phyloP scores from a whole-genome alignment of 2,329 filamentous ascomycete species.

The Aurifilum marmelostoma region DNA sequence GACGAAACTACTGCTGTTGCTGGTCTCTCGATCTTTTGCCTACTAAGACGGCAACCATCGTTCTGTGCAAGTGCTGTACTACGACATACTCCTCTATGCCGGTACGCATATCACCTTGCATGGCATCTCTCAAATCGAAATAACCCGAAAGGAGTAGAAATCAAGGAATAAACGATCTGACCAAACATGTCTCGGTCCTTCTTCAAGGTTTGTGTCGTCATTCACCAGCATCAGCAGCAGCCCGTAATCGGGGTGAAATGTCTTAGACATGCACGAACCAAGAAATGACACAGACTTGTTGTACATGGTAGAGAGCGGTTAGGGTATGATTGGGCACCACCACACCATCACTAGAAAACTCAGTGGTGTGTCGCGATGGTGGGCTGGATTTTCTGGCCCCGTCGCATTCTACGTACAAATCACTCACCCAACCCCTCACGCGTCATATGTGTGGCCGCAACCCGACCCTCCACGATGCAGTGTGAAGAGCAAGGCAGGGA shows the following conservation, averaged over 20 bases:
- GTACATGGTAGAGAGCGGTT: not conserved
- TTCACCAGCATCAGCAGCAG: not conserved
- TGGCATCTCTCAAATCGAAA: not conserved
- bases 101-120: not conserved
- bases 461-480: slow-evolving; percentile 11
- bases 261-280: slow-evolving; percentile 10
- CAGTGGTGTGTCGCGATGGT: not conserved
- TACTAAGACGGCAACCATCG: too few relatives aligned
- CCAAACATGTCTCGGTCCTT: not conserved
- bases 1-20: too few relatives aligned
- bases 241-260: not conserved
- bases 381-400: slow-evolving; percentile 10
- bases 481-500: not conserved
- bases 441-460: not conserved
- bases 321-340: slow-evolving; percentile 2
- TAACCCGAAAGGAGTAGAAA: not conserved
- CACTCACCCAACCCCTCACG: not conserved
- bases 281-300: not conserved
- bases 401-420: not conserved
- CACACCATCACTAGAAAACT: not conserved
- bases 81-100: not conserved
- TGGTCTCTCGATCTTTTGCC: too few relatives aligned
- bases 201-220: not conserved
- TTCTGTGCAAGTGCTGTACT: too few relatives aligned
- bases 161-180: not conserved